Conservation (phyloP, 2,329 filamentous ascomycete genomes). For the Trichoderma sp. region DNA sequence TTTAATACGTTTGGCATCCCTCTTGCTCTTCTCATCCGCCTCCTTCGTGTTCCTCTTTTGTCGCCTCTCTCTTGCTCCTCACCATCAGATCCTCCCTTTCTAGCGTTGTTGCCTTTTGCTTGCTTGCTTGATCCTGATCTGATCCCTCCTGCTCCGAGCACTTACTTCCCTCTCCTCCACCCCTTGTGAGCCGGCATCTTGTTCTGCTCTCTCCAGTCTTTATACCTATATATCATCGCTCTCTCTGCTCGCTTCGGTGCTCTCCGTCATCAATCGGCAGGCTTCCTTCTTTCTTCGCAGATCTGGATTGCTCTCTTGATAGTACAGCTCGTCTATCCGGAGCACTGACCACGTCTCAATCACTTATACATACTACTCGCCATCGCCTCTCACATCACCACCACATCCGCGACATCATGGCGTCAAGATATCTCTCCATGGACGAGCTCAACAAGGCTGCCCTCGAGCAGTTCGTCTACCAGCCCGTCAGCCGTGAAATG, state of each 20-base stretch:
- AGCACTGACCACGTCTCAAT: neutral
- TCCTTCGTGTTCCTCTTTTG: neutral
- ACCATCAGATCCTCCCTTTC: constrained; percentile 4
- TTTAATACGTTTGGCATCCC: constrained; percentile 19
- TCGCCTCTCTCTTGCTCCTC: neutral
- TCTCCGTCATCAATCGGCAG: neutral
- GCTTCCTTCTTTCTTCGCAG: neutral
- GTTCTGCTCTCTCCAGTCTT: neutral
- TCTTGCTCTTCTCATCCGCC: constrained; percentile 12
- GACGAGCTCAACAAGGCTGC: constrained; percentile 70
- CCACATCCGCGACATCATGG: constrained; percentile 43
- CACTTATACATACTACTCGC: neutral
- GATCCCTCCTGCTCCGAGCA: neutral
- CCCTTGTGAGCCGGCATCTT: neutral
- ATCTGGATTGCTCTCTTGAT: neutral
- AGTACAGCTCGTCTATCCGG: neutral
- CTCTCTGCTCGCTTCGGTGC: neutral
- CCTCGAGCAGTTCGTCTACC: constrained; percentile 78
- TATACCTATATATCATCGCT: constrained; percentile 15
- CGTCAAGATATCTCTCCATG: constrained; percentile 49
- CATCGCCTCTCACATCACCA: neutral
- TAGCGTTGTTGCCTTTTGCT: neutral
- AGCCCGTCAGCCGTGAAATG: constrained; percentile 74
- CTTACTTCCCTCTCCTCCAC: neutral
- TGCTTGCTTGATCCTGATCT: neutral